phyloP scores from a whole-genome alignment of 345 rosid species.

The Luvunga scandens region DNA sequence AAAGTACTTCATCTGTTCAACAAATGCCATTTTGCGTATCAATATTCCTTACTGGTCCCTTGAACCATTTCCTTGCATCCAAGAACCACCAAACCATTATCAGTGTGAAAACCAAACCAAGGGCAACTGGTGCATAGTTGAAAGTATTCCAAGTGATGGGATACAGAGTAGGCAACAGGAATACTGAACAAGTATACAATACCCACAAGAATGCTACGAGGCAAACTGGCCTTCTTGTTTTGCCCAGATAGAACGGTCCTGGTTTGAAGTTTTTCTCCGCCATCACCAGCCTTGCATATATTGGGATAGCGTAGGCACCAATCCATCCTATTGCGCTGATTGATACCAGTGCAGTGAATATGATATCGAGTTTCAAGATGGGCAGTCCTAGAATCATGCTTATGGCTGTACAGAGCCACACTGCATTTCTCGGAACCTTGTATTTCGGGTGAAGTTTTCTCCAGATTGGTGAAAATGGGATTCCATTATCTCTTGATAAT shows the following conservation, averaged over 20 bases:
- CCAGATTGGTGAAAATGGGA: slow-evolving; percentile 55
- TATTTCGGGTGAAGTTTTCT: slow-evolving; percentile 50
- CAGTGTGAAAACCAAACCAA: slow-evolving; percentile 38
- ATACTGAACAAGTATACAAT: slow-evolving; percentile 56
- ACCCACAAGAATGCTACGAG: slow-evolving; percentile 53
- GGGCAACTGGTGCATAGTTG: slow-evolving; percentile 60
- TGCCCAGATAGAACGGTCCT: slow-evolving; percentile 61
- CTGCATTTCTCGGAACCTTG: slow-evolving; percentile 62
- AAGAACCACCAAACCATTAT: slow-evolving; percentile 60
- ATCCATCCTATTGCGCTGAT: slow-evolving; percentile 65
- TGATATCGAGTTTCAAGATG: slow-evolving; percentile 46
- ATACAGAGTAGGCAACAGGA: slow-evolving; percentile 53
- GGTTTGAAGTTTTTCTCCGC: slow-evolving; percentile 52
- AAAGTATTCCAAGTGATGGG: slow-evolving; percentile 50
- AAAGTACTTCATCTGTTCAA: too few relatives aligned
- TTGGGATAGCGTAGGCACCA: slow-evolving; percentile 57
- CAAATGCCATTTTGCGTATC: slow-evolving; percentile 28
- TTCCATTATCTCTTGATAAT: slow-evolving; percentile 54
- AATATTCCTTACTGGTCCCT: slow-evolving; percentile 62
- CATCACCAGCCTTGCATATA: slow-evolving; percentile 62
- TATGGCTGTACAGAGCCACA: slow-evolving; percentile 57
- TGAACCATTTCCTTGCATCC: slow-evolving; percentile 59
- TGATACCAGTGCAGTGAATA: slow-evolving; percentile 60
- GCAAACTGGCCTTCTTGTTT: slow-evolving; percentile 50
- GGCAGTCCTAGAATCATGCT: slow-evolving; percentile 57